phyloP scores from a whole-genome alignment of 1,284 basidiomycete species.

The Heterobasidion irregulare region DNA sequence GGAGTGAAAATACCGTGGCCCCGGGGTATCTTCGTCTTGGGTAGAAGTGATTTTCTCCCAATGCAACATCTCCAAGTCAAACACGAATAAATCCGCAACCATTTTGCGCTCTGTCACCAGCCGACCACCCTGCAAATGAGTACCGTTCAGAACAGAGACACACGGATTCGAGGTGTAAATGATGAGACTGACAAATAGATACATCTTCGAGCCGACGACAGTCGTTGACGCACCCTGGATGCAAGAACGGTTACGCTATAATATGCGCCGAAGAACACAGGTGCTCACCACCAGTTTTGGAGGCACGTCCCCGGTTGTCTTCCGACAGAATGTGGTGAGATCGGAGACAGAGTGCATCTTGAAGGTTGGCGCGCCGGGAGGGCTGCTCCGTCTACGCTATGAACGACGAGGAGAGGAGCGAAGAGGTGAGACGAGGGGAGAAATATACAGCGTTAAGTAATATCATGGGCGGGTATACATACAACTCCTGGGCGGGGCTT shows the following conservation, averaged over 20 bases:
- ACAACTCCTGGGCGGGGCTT: neutral
- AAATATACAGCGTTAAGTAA: neutral
- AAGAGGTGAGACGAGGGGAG: constrained; percentile 1
- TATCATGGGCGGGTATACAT: neutral
- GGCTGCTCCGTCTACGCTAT: constrained; percentile 3
- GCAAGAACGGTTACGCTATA: constrained; percentile 2
- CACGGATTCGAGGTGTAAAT: constrained; percentile 12
- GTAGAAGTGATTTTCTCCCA: constrained; percentile 65
- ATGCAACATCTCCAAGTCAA: constrained; percentile 70
- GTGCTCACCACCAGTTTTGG: constrained; percentile 80
- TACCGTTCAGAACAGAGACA: neutral
- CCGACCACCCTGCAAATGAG: constrained; percentile 60
- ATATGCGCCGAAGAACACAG: constrained; percentile 3
- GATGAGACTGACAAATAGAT: constrained; percentile 55
- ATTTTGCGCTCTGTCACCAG: constrained; percentile 80
- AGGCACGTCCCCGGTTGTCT: constrained; percentile 81
- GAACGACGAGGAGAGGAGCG: constrained; percentile 1
- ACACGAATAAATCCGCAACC: constrained; percentile 82
- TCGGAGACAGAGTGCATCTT: constrained; percentile 77
- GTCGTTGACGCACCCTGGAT: constrained; percentile 75
- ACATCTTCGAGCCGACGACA: constrained; percentile 77
- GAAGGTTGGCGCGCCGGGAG: neutral
- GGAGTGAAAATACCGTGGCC: constrained; percentile 85
- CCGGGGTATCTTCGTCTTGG: constrained; percentile 63
- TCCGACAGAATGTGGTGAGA: constrained; percentile 78